Percentiles rank a stretch among this genome's conserved stretches.
Evolutionary conservation across 176 grass and related monocot genomes (phyloP).

Genomic region (Melocanna baccifera): DNA sequence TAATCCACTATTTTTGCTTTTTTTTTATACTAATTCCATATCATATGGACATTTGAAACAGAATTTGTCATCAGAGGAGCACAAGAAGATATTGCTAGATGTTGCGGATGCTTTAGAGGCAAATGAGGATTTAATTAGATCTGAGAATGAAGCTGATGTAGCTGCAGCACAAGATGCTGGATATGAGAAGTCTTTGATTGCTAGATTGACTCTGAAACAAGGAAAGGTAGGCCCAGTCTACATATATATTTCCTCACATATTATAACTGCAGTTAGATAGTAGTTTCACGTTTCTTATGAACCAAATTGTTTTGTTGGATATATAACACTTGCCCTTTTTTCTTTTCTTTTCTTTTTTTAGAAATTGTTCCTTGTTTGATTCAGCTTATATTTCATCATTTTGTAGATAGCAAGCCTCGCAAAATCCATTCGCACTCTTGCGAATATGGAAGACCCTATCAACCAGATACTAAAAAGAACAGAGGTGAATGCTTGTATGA

Average conservation of each 20-base stretch:
- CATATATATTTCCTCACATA: background rate
- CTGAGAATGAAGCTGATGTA: slow-evolving; percentile 86
- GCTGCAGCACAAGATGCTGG: slow-evolving; percentile 64
- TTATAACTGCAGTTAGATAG: background rate
- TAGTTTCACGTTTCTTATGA: background rate
- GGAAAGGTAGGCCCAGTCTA: slow-evolving; percentile 53
- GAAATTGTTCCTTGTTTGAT: slow-evolving; percentile 1
- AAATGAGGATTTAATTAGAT: slow-evolving; percentile 65
- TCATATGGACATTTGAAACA: slow-evolving; percentile 27
- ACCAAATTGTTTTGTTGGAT: background rate
- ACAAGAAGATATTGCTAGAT: slow-evolving; percentile 76
- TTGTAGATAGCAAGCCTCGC: slow-evolving; percentile 83
- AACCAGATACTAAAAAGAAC: slow-evolving; percentile 66
- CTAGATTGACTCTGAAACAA: slow-evolving; percentile 79
- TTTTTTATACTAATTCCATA: background rate
- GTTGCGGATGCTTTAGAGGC: slow-evolving; percentile 82
- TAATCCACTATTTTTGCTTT: background rate
- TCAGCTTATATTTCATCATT: slow-evolving; percentile 17
- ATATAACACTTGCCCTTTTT: background rate
- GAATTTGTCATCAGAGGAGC: slow-evolving; percentile 81
- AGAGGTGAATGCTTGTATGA: slow-evolving; percentile 51
- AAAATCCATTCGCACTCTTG: slow-evolving; percentile 81
- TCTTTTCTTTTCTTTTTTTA: slow-evolving; percentile 14
- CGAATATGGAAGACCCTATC: slow-evolving; percentile 94
- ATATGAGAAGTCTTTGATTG: slow-evolving; percentile 72